These are phyloP conservation scores for Rhypophila decipiens DNA, from an alignment of 495 filamentous ascomycete genomes.

Conservation along the genomic window DNA sequence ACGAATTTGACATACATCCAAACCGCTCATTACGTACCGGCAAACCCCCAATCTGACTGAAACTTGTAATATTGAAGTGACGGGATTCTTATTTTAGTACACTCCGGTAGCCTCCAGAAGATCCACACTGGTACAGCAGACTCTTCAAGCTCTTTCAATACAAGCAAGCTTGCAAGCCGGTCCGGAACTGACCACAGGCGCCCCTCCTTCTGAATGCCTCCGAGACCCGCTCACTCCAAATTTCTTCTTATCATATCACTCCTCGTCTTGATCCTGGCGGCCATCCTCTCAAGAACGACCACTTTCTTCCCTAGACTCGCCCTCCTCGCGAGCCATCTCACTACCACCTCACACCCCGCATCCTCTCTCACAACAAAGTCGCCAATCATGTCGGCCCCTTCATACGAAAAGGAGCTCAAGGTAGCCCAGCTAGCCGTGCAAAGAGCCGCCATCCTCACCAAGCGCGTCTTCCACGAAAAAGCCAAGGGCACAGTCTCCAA, in stretches of 20 bases:
- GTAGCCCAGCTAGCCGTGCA: slow-evolving; percentile 89
- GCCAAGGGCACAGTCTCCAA: slow-evolving; percentile 92
- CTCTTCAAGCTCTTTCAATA: too few relatives aligned
- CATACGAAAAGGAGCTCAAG: slow-evolving; percentile 73
- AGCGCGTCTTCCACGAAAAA: slow-evolving; percentile 85
- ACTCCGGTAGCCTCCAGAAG: too few relatives aligned
- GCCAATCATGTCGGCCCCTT: slow-evolving; percentile 10
- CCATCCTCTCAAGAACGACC: slow-evolving; percentile 5
- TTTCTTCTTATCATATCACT: slow-evolving; percentile 13
- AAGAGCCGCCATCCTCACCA: slow-evolving; percentile 79
- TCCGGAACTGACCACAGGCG: too few relatives aligned
- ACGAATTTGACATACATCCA: too few relatives aligned
- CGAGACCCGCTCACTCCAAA: too few relatives aligned
- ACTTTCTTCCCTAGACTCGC: slow-evolving; percentile 12
- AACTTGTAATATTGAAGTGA: too few relatives aligned
- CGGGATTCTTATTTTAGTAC: too few relatives aligned
- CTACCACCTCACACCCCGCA: not conserved
- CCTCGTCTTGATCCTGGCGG: slow-evolving; percentile 19
- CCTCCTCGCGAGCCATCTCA: slow-evolving; percentile 14
- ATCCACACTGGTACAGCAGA: too few relatives aligned
- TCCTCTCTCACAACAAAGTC: not conserved
- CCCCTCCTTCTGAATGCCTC: too few relatives aligned
- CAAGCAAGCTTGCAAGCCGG: too few relatives aligned
- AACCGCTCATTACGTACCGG: too few relatives aligned
- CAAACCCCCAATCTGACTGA: too few relatives aligned